Base-by-base conservation (phyloP, 225 moss, liverwort and hornwort genomes). In the Polytrichum commune region DNA sequence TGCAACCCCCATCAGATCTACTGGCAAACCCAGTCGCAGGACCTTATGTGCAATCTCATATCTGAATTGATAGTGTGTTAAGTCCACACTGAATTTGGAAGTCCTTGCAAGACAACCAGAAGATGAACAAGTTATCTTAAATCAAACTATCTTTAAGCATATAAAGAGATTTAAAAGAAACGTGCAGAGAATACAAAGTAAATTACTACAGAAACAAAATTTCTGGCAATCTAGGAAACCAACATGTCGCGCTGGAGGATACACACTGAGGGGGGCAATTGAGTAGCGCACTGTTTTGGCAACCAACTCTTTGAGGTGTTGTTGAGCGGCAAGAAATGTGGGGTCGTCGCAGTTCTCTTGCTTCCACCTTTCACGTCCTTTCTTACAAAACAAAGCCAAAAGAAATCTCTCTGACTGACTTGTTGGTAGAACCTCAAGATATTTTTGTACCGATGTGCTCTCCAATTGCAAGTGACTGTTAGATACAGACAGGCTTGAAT, bases 41-140 rank as follows among this genome's bases (percentile, higher is more conserved):
- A 82, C 90, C 68, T 81, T 69, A 29, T 89, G 84, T 57, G 90
- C 80, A 64, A 92, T 84, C 89, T 96, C 96, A 69, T 90, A 91
- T 85, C 96, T 96, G 75, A 16, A 10, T 54, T 58, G 20, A 23
- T 16, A 64, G 54, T 80, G 64, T 10, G 53, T 9, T 9, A 58
- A 58, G 46, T 46, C 46, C 16, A 0, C 16, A 46, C 46, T 46
- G 13, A 46, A 8, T 35, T 35, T 8, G 9, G 2, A 35, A 46
- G 13, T 46, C 16, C 46, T 46, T 46, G 46, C 46, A 16, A 13
- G 46, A 16, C 46, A 46, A 46, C 46, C 1, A 46, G 16, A 16
- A 16, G 46, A 46, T 46, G 46, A 46, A 46, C 13, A 46, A 7
- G 13, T 8, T 46, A 13, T 46, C 46, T 46, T 3, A 16, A 46